Evolutionary conservation across 345 rosid species (phyloP), one percentile per base, ranked within the genome.

Genomic region (Gossypium rotundifolium): DNA sequence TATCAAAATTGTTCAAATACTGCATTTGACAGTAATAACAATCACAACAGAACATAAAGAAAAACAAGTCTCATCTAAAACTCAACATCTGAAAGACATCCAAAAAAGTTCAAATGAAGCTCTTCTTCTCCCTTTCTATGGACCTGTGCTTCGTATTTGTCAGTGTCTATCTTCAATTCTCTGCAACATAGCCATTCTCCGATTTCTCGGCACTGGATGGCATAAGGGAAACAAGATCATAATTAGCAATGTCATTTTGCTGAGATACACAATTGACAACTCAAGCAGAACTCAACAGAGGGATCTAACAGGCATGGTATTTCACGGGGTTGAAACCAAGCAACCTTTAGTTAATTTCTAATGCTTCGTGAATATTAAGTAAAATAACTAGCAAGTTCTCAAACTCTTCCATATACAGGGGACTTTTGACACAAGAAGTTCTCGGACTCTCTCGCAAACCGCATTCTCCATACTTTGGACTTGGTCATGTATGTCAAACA

Each of bases 1-100:
- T 82, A 81, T 72, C 87, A 86, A 86, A 86, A 86, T 78, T 86
- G 75, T 76, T 77, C 75, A 79, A 78, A 71, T 69, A 77, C 65
- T 23, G 71, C 73, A 55, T 64, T 40, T 33, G 61, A 61, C 72
- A 46, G 51, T 29, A 71, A 62, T 12, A 53, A 64, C 33, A 70
- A 74, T 70, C 66, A 9, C 7, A 17, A 63, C 68, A 55, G 74
- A 73, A 77, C 11, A 8, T 54, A 74, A 49, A 74, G 5, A 25
- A n/a, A 77, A 71, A 61, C 62, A 72, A 80, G 25, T 44, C 51
- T n/a, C 74, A 67, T 51, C 65, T 5, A 33, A 33, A 29, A 70
- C 70, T 64, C 64, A 71, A 74, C 78, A 74, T 55, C 68, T 72
- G 69, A 46, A 33, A 53, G 69, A 74, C 79, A 67, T 61, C 53